A percentile compares a stretch with the other conserved stretches of the same genome.
Conservation (phyloP, 2,329 filamentous ascomycete species). For the Didymella sp. region DNA sequence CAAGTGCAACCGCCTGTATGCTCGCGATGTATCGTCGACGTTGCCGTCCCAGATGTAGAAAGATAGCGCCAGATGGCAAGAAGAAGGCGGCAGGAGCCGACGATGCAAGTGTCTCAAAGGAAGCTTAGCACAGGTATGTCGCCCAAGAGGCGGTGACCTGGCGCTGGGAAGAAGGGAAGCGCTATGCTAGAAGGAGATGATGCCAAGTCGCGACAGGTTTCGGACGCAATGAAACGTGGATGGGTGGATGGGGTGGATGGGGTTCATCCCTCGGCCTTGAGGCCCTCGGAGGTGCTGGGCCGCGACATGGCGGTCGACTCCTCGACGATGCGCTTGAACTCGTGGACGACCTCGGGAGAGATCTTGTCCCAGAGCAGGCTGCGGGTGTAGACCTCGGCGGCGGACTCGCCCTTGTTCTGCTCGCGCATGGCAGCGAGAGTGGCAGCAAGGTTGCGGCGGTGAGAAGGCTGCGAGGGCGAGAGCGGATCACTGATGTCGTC, state of each 20-base stretch:
- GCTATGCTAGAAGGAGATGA: slow-evolving; percentile 44
- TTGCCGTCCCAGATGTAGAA: slow-evolving; percentile 44
- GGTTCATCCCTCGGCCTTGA: slow-evolving; percentile 43
- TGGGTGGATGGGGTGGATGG: slow-evolving; percentile 8
- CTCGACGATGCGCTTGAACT: slow-evolving; percentile 90
- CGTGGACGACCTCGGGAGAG: slow-evolving; percentile 86
- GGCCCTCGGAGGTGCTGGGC: slow-evolving; percentile 44
- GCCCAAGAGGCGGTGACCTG: slow-evolving; percentile 18
- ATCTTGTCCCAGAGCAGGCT: slow-evolving; percentile 95
- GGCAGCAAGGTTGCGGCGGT: slow-evolving; percentile 78
- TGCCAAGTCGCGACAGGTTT: slow-evolving; percentile 33
- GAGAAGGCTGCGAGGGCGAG: slow-evolving; percentile 56
- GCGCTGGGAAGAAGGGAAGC: slow-evolving; percentile 40
- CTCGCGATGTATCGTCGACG: slow-evolving; percentile 39
- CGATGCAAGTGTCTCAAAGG: slow-evolving; percentile 43
- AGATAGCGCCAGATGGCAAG: slow-evolving; percentile 32
- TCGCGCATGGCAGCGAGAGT: slow-evolving; percentile 79
- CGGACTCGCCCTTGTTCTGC: slow-evolving; percentile 71
- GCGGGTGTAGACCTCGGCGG: slow-evolving; percentile 89
- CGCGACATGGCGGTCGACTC: slow-evolving; percentile 64
- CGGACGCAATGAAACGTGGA: slow-evolving; percentile 32
- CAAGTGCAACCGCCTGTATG: slow-evolving; percentile 40
- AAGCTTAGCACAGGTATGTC: slow-evolving; percentile 21
- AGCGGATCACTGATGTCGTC: slow-evolving; percentile 49
- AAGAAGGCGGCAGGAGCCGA: slow-evolving; percentile 35